Evolutionary conservation across 352 stramenopile genomes (phyloP).

Genomic region (Halophytophthora batemanensis): DNA sequence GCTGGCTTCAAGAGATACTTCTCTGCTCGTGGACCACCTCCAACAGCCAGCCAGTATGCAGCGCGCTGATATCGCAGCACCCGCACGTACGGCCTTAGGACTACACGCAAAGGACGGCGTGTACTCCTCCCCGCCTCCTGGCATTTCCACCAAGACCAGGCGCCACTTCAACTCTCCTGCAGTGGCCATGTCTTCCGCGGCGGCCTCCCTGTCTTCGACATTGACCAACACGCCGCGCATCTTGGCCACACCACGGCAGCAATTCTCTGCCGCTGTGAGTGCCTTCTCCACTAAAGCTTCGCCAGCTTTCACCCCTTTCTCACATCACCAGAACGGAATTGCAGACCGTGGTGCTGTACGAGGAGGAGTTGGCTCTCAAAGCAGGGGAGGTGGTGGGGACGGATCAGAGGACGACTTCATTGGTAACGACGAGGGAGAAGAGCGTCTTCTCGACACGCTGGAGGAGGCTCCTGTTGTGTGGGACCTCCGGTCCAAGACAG

Average conservation of each 20-base stretch:
- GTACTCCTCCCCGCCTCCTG: slow-evolving; percentile 62
- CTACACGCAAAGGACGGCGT: slow-evolving; percentile 53
- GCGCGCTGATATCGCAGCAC: slow-evolving; percentile 14
- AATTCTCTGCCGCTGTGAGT: slow-evolving; percentile 74
- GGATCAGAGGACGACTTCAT: slow-evolving; percentile 7
- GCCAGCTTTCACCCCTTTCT: slow-evolving; percentile 60
- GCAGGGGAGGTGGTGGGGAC: slow-evolving; percentile 10
- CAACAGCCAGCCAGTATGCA: slow-evolving; percentile 31
- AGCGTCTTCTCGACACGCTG: slow-evolving; percentile 1
- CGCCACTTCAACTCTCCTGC: slow-evolving; percentile 69
- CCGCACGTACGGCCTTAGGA: slow-evolving; percentile 19
- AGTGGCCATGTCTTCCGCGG: slow-evolving; percentile 70
- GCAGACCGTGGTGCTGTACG: slow-evolving; percentile 8
- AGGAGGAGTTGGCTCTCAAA: slow-evolving; percentile 15
- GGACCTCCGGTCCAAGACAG: slow-evolving; percentile 54
- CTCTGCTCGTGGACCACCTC: slow-evolving; percentile 30
- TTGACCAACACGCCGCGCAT: slow-evolving; percentile 72
- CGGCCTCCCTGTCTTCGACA: slow-evolving; percentile 63
- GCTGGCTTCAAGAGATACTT: background rate
- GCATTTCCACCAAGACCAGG: slow-evolving; percentile 61
- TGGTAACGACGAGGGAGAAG: slow-evolving; percentile 14
- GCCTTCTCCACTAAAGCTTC: slow-evolving; percentile 74
- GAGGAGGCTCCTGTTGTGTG: slow-evolving; percentile 29
- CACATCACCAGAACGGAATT: slow-evolving; percentile 24
- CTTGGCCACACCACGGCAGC: slow-evolving; percentile 63